Conservation (phyloP, 2,329 filamentous ascomycete species). For the Thermothelomyces thermophilus region DNA sequence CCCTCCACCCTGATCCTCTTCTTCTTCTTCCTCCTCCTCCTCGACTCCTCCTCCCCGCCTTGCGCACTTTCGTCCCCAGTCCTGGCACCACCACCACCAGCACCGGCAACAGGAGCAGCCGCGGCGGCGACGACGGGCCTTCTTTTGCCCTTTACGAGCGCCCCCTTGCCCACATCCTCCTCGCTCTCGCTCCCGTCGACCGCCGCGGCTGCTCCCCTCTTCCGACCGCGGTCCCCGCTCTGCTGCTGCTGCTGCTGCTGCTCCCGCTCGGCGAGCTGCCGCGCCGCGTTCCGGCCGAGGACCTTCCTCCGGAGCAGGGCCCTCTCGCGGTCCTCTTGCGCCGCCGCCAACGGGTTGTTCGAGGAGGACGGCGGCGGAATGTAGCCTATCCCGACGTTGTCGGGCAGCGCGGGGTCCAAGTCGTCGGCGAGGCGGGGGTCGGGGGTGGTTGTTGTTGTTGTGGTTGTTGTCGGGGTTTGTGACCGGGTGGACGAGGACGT, state of each 20-base stretch:
- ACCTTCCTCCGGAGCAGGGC: slow-evolving; percentile 22
- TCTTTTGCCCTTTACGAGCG: slow-evolving; percentile 23
- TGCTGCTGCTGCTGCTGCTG: slow-evolving; percentile 1
- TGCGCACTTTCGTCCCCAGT: slow-evolving; percentile 22
- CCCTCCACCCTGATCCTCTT: not conserved
- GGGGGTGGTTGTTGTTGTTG: not conserved
- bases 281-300: slow-evolving; percentile 25
- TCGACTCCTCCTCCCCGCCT: slow-evolving; percentile 12
- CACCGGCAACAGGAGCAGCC: not conserved
- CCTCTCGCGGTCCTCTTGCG: slow-evolving; percentile 21
- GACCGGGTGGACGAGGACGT: not conserved
- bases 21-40: not conserved
- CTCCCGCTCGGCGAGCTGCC: slow-evolving; percentile 27
- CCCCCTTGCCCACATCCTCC: slow-evolving; percentile 29
- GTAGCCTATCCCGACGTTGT: slow-evolving; percentile 40
- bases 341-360: not conserved
- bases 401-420: slow-evolving; percentile 21
- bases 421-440: slow-evolving; percentile 20
- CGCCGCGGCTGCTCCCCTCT: slow-evolving; percentile 1
- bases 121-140: no score
- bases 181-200: slow-evolving; percentile 26
- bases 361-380: slow-evolving; percentile 22
- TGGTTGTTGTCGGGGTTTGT: not conserved
- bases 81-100: not conserved
- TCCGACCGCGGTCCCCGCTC: not conserved